phyloP scores from a whole-genome alignment of 2,329 filamentous ascomycete species.

The Zalaria sp. region DNA sequence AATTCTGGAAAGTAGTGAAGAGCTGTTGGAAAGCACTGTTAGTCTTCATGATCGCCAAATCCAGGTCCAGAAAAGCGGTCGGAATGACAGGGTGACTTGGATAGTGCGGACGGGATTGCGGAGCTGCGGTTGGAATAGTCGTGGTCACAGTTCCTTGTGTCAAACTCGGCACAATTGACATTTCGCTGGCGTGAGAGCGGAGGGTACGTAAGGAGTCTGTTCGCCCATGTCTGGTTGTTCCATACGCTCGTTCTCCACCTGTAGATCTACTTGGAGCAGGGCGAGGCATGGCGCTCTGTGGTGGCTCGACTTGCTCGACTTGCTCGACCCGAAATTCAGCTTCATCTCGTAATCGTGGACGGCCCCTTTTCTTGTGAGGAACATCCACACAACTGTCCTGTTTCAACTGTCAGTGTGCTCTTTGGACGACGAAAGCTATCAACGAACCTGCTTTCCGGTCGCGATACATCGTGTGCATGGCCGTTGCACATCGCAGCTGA shows the following conservation, averaged over 20 bases:
- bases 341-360: conserved; percentile 64
- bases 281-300: too few relatives aligned
- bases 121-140: background rate
- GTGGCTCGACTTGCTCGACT: background rate
- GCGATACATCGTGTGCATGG: conserved; percentile 65
- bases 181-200: conserved; percentile 8
- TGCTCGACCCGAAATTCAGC: conserved; percentile 4
- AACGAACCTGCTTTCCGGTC: conserved; percentile 53
- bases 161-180: background rate
- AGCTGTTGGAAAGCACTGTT: conserved; percentile 30
- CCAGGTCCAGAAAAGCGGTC: conserved; percentile 31
- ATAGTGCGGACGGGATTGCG: background rate
- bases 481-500: conserved; percentile 52
- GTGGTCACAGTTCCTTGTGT: background rate
- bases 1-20: conserved; percentile 22
- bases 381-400: conserved; percentile 71
- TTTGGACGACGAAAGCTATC: conserved; percentile 1
- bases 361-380: conserved; percentile 71
- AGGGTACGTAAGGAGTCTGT: conserved; percentile 19
- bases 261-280: background rate
- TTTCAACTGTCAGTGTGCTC: conserved; percentile 5
- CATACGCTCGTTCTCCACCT: conserved; percentile 10
- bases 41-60: conserved; percentile 31
- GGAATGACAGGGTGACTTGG: conserved; percentile 9
- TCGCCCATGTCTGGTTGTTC: conserved; percentile 12